These are phyloP conservation scores for Drechslera avenae DNA, from an alignment of 2,329 filamentous ascomycete species.

Conservation along the genomic window DNA sequence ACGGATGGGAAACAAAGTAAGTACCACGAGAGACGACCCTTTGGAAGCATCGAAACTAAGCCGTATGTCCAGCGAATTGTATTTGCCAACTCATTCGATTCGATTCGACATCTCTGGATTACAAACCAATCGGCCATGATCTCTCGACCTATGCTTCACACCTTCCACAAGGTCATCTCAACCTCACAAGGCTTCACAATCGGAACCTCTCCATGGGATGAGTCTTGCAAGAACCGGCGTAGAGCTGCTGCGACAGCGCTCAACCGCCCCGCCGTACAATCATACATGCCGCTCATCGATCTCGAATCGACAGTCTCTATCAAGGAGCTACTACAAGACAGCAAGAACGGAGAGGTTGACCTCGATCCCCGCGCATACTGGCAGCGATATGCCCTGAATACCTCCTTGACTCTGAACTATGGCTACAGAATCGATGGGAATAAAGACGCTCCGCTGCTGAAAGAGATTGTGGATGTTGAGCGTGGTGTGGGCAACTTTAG, in stretches of 20 bases:
- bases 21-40: not conserved
- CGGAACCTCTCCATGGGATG: conserved; percentile 83
- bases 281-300: conserved; percentile 82
- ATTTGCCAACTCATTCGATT: conserved; percentile 78
- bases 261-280: conserved; percentile 75
- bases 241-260: conserved; percentile 80
- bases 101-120: conserved; percentile 76
- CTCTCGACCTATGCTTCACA: conserved; percentile 77
- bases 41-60: conserved; percentile 6
- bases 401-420: conserved; percentile 78
- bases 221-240: conserved; percentile 75
- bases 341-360: conserved; percentile 64
- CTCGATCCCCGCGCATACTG: conserved; percentile 76
- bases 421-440: conserved; percentile 75
- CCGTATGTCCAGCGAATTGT: conserved; percentile 63
- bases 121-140: conserved; percentile 78
- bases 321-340: conserved; percentile 71
- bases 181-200: conserved; percentile 80
- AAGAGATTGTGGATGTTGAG: conserved; percentile 77
- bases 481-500: conserved; percentile 76
- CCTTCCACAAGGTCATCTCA: conserved; percentile 80
- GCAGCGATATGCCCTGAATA: conserved; percentile 77
- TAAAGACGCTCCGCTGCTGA: conserved; percentile 68
- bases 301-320: conserved; percentile 75
- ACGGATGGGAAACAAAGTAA: conserved; percentile 68